Evolutionary conservation across 139 green algal genomes (phyloP), one percentile per base, ranked within the genome.

Genomic region (Coccomyxa sp.): DNA sequence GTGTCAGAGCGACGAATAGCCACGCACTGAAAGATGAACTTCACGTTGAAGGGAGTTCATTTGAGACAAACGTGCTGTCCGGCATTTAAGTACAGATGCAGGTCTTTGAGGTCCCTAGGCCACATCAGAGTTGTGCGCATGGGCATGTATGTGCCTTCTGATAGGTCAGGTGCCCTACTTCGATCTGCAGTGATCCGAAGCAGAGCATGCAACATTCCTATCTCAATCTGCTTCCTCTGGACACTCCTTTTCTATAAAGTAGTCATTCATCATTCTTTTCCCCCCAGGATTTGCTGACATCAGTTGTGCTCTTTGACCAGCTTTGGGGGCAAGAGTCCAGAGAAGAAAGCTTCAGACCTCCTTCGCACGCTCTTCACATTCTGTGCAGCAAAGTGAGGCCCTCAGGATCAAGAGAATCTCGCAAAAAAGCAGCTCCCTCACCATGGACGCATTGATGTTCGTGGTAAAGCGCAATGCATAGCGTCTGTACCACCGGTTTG

Each of bases 301-400:
- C 9, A 71, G 21, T 3, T 71, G 18, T 21, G 18, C 84, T 78
- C 0, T 0, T 31, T 57, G 45, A 78, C 66, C 84, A 92, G 89
- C 86, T 97, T 97, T 84, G 90, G 92, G 0, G 94, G 94, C 0
- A 25, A 85, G 10, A 91, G 82, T 51, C 94, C 94, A 10, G 94
- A 97, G 83, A 86, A 85, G n/a, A 92, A 92, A 21, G 92, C 93
- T 13, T 87, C 90, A 0, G 79, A 89, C 17, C 82, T 82, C 7
- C 71, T 97, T 13, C 81, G 88, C 10, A 95, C 81, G 1, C 88
- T 97, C 45, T 94, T 96, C 58, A 97, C 94, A 0, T 96, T 97
- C 83, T 82, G 92, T 0, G 90, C 93, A 0, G 88, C 78, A 45
- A 93, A 88, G 92, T 93, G 51, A 82, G 89, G 18, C 28, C 14